Evolutionary conservation across 148 eudicot genomes (phyloP).

Genomic region (Camellia granthamiana): DNA sequence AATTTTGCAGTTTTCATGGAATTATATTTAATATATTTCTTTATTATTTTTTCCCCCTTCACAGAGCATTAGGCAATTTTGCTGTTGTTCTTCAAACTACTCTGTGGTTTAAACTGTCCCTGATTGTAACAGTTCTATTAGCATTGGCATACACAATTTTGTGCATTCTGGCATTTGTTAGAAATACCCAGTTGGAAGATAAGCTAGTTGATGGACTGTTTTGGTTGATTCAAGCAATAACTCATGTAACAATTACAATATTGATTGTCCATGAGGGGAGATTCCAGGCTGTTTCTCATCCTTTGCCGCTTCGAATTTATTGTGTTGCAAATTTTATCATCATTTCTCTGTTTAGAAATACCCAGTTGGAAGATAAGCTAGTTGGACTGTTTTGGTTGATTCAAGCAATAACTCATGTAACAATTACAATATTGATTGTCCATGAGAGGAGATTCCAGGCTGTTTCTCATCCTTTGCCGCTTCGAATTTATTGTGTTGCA

Average conservation of each 20-base stretch:
- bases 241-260: conserved; percentile 45
- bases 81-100: conserved; percentile 22
- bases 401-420: conserved; percentile 58
- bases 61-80: neutral
- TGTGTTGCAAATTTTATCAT: conserved; percentile 52
- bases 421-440: conserved; percentile 42
- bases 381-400: conserved; percentile 59
- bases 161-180: conserved; percentile 39
- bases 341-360: conserved; percentile 37
- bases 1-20: neutral
- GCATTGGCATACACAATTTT: conserved; percentile 36
- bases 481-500: conserved; percentile 58
- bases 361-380: conserved; percentile 40
- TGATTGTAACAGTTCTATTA: conserved; percentile 35
- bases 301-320: conserved; percentile 50
- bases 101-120: conserved; percentile 55
- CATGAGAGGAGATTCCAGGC: conserved; percentile 67
- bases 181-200: conserved; percentile 34
- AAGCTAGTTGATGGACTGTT: conserved; percentile 53
- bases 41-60: neutral
- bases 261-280: conserved; percentile 63
- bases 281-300: conserved; percentile 53
- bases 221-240: conserved; percentile 62
- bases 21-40: neutral
- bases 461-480: conserved; percentile 46